These are phyloP conservation scores for Moesziomyces sp. DNA, from an alignment of 1,284 basidiomycete genomes.

Conservation along the genomic window DNA sequence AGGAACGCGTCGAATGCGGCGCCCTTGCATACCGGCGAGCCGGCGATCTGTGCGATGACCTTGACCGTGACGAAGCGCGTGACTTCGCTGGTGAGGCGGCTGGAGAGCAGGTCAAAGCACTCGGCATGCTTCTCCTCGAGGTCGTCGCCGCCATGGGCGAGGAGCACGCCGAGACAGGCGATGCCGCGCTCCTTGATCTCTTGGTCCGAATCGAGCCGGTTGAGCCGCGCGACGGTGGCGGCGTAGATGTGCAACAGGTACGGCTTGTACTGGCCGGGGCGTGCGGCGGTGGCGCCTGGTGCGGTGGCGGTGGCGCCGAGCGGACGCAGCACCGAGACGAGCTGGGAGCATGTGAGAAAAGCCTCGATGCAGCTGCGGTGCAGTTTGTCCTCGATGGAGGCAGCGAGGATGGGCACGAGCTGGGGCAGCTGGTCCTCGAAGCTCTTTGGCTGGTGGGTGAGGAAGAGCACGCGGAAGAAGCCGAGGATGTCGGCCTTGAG, in stretches of 20 bases:
- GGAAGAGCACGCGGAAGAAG: conserved; percentile 86
- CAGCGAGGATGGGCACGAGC: conserved; percentile 79
- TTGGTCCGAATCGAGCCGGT: conserved; percentile 85
- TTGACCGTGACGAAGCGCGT: conserved; percentile 71
- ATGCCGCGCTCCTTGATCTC: conserved; percentile 88
- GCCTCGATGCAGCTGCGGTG: conserved; percentile 70
- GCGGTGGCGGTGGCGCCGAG: conserved; percentile 11
- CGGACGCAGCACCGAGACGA: conserved; percentile 70
- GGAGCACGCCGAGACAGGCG: conserved; percentile 82
- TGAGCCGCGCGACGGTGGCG: conserved; percentile 78
- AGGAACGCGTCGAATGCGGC: conserved; percentile 77
- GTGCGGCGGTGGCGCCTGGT: not conserved
- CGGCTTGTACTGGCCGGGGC: conserved; percentile 37
- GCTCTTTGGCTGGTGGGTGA: conserved; percentile 78
- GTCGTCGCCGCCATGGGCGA: conserved; percentile 84
- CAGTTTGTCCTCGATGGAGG: conserved; percentile 73
- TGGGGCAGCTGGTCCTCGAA: conserved; percentile 75
- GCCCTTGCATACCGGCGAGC: conserved; percentile 69
- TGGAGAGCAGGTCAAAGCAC: conserved; percentile 77
- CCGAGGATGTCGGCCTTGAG: conserved; percentile 76
- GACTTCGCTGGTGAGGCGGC: conserved; percentile 76
- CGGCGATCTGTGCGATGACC: conserved; percentile 70
- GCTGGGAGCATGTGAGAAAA: conserved; percentile 73
- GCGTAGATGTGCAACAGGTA: conserved; percentile 73
- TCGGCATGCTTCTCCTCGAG: conserved; percentile 68